Conservation (phyloP, 495 filamentous ascomycete species). For the Evernia prunastri region DNA sequence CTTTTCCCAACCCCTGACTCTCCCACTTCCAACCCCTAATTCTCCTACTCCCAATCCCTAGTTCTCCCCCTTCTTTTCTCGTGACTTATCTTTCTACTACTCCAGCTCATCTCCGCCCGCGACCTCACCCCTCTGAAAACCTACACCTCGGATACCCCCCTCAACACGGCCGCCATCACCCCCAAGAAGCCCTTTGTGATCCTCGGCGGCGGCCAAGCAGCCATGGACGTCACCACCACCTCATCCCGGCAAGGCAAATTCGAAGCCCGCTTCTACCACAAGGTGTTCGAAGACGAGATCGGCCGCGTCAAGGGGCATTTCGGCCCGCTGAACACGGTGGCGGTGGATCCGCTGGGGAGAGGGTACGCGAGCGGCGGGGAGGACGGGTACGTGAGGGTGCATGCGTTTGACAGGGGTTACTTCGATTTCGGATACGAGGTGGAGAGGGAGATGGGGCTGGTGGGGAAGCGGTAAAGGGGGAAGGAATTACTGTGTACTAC, state of each 20-base stretch:
- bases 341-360: slow-evolving; percentile 80
- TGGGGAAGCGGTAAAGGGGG: slow-evolving; percentile 10
- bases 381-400: slow-evolving; percentile 96
- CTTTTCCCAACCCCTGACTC: not conserved
- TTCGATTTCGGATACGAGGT: slow-evolving; percentile 99
- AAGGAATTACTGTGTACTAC: not conserved
- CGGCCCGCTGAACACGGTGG: slow-evolving; percentile 85
- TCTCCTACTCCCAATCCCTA: no score
- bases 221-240: slow-evolving; percentile 98
- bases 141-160: slow-evolving; percentile 86
- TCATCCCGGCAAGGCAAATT: slow-evolving; percentile 93
- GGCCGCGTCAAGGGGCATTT: slow-evolving; percentile 95
- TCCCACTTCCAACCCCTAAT: not conserved
- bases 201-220: slow-evolving; percentile 93
- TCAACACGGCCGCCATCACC: slow-evolving; percentile 90
- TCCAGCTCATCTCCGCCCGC: slow-evolving; percentile 67
- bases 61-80: no score
- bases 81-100: no score
- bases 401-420: slow-evolving; percentile 97
- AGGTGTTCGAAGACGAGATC: slow-evolving; percentile 97
- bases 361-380: slow-evolving; percentile 92
- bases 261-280: slow-evolving; percentile 98
- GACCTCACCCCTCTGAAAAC: slow-evolving; percentile 90
- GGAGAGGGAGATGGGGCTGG: slow-evolving; percentile 56
- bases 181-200: slow-evolving; percentile 95